A percentile compares a stretch with the other conserved stretches of the same genome.
Conservation (phyloP, 116 monocot genomes). For the Phalaenopsis hybrid region DNA sequence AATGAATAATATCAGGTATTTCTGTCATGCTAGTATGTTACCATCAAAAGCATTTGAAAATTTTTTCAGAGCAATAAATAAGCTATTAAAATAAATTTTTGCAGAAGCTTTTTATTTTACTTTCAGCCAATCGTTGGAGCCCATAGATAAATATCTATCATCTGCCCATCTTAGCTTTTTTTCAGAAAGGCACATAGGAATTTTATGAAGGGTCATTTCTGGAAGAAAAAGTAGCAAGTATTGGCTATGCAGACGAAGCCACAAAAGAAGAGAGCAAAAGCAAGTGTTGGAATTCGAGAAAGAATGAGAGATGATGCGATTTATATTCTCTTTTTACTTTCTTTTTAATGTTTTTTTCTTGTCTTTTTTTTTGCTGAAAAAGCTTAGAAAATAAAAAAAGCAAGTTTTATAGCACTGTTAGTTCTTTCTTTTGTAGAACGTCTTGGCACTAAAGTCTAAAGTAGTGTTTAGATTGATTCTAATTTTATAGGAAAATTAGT, state of each 20-base stretch:
- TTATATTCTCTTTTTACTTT: background rate
- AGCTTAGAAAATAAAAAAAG: background rate
- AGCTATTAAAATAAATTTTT: no score
- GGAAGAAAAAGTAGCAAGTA: background rate
- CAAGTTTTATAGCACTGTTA: background rate
- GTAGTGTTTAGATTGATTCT: no score
- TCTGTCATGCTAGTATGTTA: no score
- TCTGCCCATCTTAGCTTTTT: no score
- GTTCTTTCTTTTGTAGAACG: background rate
- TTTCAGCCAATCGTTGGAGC: no score
- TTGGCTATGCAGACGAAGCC: background rate
- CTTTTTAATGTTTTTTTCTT: background rate
- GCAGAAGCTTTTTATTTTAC: no score
- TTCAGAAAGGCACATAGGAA: background rate
- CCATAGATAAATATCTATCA: no score
- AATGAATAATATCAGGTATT: no score
- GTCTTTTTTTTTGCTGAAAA: background rate
- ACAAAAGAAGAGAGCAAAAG: background rate
- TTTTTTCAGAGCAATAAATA: no score
- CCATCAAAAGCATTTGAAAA: no score
- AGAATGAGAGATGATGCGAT: slow-evolving; percentile 9
- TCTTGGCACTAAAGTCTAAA: background rate
- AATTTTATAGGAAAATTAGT: no score
- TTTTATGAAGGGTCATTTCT: background rate
- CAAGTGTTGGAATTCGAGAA: slow-evolving; percentile 6